phyloP scores from a whole-genome alignment of 495 filamentous ascomycete genomes.

The Penicillium alfredii region DNA sequence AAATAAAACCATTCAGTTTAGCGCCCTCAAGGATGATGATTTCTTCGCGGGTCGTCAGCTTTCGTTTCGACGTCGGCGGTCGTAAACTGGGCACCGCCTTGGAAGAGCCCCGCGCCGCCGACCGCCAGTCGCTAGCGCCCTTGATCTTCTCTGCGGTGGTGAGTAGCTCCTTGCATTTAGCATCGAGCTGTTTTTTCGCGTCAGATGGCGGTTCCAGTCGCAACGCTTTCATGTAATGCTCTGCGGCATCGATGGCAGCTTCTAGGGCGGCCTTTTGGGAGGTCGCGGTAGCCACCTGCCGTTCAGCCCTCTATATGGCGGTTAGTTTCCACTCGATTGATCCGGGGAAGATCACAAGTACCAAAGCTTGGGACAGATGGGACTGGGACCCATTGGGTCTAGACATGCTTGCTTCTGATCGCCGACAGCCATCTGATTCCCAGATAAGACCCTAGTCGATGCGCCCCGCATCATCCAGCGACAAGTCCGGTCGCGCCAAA shows the following conservation, averaged over 20 bases:
- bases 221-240: slow-evolving; percentile 72
- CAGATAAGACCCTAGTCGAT: too few species aligned
- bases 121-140: slow-evolving; percentile 29
- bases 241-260: slow-evolving; percentile 65
- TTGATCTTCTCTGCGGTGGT: slow-evolving; percentile 71
- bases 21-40: slow-evolving; percentile 72
- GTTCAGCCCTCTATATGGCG: slow-evolving; percentile 53
- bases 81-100: slow-evolving; percentile 14
- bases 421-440: too few species aligned
- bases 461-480: too few species aligned
- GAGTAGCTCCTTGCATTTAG: slow-evolving; percentile 61
- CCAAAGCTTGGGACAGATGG: slow-evolving; percentile 24
- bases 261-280: slow-evolving; percentile 64
- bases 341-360: slow-evolving; percentile 1
- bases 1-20: slow-evolving; percentile 70
- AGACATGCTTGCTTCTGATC: slow-evolving; percentile 35
- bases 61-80: slow-evolving; percentile 49
- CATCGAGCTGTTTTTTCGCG: slow-evolving; percentile 57
- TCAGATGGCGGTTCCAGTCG: slow-evolving; percentile 41
- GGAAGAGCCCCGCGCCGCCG: slow-evolving; percentile 16
- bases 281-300: slow-evolving; percentile 44
- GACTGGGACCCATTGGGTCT: slow-evolving; percentile 21
- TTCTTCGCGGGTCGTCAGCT: slow-evolving; percentile 65
- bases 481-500: too few species aligned
- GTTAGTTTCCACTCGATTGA: slow-evolving; percentile 11